Evolutionary conservation across 352 stramenopile species (phyloP).

Genomic region (Phytophthora aleatoria): DNA sequence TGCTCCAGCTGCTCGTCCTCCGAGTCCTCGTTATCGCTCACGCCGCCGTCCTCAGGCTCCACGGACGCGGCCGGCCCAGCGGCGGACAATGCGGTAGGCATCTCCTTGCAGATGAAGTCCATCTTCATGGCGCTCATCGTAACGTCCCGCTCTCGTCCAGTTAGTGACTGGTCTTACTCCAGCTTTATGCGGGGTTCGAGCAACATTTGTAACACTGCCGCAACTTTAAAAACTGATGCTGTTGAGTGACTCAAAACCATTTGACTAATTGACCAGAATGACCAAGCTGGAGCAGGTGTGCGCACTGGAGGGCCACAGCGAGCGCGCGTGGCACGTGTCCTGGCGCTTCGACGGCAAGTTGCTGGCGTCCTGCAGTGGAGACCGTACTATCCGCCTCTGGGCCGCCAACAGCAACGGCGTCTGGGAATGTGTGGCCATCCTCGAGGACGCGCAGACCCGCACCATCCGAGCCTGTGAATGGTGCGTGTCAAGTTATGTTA

Average conservation of each 20-base stretch:
- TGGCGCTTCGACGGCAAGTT: conserved; percentile 88
- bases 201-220: not conserved
- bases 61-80: not conserved
- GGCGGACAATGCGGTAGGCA: conserved; percentile 19
- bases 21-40: conserved; percentile 84
- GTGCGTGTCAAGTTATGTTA: conserved; percentile 36
- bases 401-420: conserved; percentile 34
- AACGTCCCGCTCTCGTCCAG: conserved; percentile 13
- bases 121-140: conserved; percentile 83
- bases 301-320: conserved; percentile 84
- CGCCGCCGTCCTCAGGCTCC: conserved; percentile 44
- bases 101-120: conserved; percentile 82
- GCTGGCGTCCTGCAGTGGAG: conserved; percentile 90
- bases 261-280: not conserved
- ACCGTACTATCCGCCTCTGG: conserved; percentile 91
- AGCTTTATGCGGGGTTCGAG: not conserved
- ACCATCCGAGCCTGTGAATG: conserved; percentile 96
- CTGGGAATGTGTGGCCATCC: conserved; percentile 92
- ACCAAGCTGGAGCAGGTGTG: conserved; percentile 51
- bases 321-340: conserved; percentile 92
- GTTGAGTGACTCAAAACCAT: conserved; percentile 1
- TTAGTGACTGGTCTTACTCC: conserved; percentile 13
- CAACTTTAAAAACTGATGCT: not conserved
- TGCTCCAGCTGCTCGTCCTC: conserved; percentile 85
- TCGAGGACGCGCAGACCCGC: conserved; percentile 94